Conservation (phyloP, 208 protist genomes). For the Acanthamoeba triangularis region DNA sequence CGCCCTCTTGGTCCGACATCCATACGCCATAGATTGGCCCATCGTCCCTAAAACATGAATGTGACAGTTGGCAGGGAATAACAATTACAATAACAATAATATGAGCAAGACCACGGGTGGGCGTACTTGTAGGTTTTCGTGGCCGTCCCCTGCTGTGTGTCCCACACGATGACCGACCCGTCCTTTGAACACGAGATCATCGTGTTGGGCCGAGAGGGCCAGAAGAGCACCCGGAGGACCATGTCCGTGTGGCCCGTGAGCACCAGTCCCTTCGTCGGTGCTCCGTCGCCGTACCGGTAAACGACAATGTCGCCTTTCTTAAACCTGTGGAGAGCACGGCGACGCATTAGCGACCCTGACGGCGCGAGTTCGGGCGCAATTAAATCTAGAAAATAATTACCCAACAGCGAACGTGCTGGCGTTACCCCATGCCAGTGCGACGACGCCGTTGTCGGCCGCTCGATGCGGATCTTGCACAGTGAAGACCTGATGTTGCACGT, state of each 20-base stretch:
- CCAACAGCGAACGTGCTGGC: neutral
- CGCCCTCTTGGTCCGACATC: neutral
- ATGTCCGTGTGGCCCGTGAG: neutral
- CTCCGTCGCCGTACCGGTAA: neutral
- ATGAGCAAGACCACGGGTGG: too few relatives aligned
- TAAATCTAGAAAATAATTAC: neutral
- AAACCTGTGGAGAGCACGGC: neutral
- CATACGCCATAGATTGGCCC: neutral
- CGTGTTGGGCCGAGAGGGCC: neutral
- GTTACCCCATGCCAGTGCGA: neutral
- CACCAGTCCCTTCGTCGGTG: neutral
- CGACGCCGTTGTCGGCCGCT: neutral
- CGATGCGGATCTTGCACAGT: neutral
- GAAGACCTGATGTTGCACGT: neutral
- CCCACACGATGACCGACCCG: neutral
- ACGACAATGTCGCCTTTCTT: neutral
- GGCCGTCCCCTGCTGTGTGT: neutral
- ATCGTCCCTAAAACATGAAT: neutral
- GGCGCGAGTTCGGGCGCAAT: neutral
- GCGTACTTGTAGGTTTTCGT: neutral
- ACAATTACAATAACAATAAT: too few relatives aligned
- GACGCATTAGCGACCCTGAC: neutral
- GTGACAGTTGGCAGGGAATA: too few relatives aligned
- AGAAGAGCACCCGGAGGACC: neutral
- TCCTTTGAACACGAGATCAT: neutral